phyloP scores from a whole-genome alignment of 208 protist genomes.

The Naegleria gruberi region DNA sequence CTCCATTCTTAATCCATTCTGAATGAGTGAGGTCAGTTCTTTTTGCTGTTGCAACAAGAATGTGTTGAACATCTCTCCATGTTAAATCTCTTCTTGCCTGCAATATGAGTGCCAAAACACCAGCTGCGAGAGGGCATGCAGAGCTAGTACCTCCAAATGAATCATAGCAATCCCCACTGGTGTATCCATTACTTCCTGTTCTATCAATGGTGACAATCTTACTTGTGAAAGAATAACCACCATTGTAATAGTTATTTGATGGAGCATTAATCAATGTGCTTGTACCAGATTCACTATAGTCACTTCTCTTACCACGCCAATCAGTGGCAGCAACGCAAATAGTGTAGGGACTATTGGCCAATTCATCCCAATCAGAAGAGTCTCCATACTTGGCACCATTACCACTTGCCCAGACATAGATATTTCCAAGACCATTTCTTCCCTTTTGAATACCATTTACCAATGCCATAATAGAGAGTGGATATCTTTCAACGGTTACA shows the following conservation, averaged over 20 bases:
- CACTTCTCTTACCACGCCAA: neutral
- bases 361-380: conserved; percentile 44
- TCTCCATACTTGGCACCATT: conserved; percentile 34
- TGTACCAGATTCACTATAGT: neutral
- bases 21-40: neutral
- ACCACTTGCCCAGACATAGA: conserved; percentile 44
- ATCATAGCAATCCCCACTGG: neutral
- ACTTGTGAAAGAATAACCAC: neutral
- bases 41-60: conserved; percentile 13
- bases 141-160: neutral
- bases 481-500: conserved; percentile 11
- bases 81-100: conserved; percentile 33
- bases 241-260: neutral
- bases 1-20: conserved; percentile 29
- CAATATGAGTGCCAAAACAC: conserved; percentile 20
- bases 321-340: conserved; percentile 31
- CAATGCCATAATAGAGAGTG: conserved; percentile 15
- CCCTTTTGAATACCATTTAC: conserved; percentile 20
- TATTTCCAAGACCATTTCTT: conserved; percentile 29
- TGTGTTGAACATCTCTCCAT: conserved; percentile 41
- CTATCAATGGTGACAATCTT: neutral
- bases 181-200: neutral
- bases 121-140: neutral
- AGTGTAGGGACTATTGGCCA: conserved; percentile 35
- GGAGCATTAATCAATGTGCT: neutral